Base-by-base conservation (phyloP, 2,329 filamentous ascomycete species). In the Pyrenochaeta sp. region DNA sequence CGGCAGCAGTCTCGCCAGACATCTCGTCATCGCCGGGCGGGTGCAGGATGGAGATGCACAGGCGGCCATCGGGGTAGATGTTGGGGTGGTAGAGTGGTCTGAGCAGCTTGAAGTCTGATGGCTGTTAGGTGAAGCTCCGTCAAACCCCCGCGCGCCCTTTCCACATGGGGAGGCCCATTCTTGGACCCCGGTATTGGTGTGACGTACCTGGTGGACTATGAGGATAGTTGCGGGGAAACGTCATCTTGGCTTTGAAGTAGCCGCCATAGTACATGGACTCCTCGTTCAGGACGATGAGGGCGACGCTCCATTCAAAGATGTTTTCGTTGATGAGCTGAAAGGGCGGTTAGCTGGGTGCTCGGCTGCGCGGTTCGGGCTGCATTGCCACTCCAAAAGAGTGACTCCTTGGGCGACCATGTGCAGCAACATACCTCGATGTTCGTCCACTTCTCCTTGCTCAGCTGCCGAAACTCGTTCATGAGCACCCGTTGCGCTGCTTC, bases 11-110 rank as follows among this genome's bases (percentile, higher is more conserved):
- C 77, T 98, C 94, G 56, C 95, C 95, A 0, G 93, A 97, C 82
- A 93, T 94, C 64, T 90, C 86, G 72, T 98, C 94, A 56, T 97
- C 92, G 62, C 95, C 95, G 0, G 95, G 92, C 15, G 87, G 85
- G 77, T 99, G 94, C 10, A 99, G 87, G 68, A 99, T 99, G 40
- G 93, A 97, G 74, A 99, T 98, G 81, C 95, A 98, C 39, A 98
- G 85, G 63, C 89, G 89, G 67, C 94, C 94, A 74, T 97, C 91
- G 5, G 87, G 79, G 79, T 98, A 98, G 69, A 99, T 88, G 75
- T 99, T 99, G 2, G 94, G 94, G 75, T 99, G 94, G 78, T 87
- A 92, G 58, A 98, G 88, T 14, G 90, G 87, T 30, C 83, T 84
- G 15, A 87, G 75, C 78, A 99, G 98, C 60, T 89, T 88, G 82